Conservation (phyloP, 2,329 filamentous ascomycete genomes). For the Colletotrichum truncatum region DNA sequence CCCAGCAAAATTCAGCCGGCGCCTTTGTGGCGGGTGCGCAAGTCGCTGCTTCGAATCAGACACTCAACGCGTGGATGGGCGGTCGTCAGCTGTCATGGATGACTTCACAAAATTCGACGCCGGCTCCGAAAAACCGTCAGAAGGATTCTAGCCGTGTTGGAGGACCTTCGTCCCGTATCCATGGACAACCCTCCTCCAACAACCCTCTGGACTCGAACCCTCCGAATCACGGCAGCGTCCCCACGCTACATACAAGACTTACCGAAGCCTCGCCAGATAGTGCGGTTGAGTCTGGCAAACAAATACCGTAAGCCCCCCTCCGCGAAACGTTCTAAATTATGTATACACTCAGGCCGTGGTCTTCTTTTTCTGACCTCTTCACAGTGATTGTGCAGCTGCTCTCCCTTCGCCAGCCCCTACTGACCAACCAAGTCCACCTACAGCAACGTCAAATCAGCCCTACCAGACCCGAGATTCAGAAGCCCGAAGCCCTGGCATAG, state of each 20-base stretch:
- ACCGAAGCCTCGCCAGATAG: not conserved
- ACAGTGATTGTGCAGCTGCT: conserved; percentile 40
- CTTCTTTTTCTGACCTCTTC: not conserved
- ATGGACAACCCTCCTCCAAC: not conserved
- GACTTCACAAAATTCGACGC: not conserved
- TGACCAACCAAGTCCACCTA: conserved; percentile 63
- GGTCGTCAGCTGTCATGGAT: conserved; percentile 46
- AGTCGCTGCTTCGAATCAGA: conserved; percentile 51
- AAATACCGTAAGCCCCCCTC: conserved; percentile 8
- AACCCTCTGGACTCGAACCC: not conserved
- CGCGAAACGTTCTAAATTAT: too few species aligned
- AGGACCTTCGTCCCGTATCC: not conserved
- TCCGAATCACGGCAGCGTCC: not conserved
- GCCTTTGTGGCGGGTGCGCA: conserved; percentile 33
- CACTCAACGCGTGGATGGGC: conserved; percentile 48
- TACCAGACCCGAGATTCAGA: conserved; percentile 46
- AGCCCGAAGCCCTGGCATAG: not conserved
- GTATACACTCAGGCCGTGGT: too few species aligned
- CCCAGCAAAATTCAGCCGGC: not conserved
- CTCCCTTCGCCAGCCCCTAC: conserved; percentile 72
- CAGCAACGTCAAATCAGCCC: conserved; percentile 35
- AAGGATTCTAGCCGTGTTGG: not conserved
- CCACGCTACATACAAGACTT: not conserved
- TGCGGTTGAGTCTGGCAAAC: not conserved
- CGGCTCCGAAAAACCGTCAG: not conserved